These are phyloP conservation scores for Penicillium taxi DNA, from an alignment of 495 filamentous ascomycete genomes.

Conservation along the genomic window DNA sequence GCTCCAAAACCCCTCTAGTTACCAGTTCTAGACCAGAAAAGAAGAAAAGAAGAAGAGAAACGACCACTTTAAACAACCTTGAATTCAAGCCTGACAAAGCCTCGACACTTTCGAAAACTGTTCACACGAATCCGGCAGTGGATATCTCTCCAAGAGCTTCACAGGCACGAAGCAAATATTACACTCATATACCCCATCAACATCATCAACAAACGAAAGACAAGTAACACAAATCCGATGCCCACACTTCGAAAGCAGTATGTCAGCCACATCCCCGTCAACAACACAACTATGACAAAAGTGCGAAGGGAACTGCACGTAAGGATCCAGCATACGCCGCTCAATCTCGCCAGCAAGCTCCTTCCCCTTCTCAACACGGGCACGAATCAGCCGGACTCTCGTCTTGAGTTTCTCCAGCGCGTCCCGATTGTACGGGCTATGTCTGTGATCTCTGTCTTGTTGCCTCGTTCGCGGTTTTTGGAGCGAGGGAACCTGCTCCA, in stretches of 20 bases:
- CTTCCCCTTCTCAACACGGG: conserved; percentile 23
- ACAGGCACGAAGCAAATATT: conserved; percentile 19
- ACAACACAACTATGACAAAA: conserved; percentile 23
- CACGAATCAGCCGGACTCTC: conserved; percentile 14
- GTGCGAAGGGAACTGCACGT: conserved; percentile 14
- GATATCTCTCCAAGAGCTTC: conserved; percentile 10
- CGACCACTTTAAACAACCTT: neutral
- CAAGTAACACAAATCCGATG: conserved; percentile 22
- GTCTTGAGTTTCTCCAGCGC: conserved; percentile 4
- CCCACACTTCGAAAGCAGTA: conserved; percentile 19
- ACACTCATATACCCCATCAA: conserved; percentile 16
- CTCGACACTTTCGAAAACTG: conserved; percentile 2
- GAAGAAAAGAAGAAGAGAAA: neutral
- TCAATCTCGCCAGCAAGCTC: conserved; percentile 22
- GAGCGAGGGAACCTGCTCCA: conserved; percentile 15
- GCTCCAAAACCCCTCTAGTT: too few species aligned
- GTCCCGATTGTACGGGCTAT: neutral
- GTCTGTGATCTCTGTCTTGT: conserved; percentile 1
- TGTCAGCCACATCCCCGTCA: conserved; percentile 11
- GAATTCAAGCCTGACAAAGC: neutral
- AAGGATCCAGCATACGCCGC: conserved; percentile 13
- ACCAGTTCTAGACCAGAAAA: too few species aligned
- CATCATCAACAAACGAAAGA: conserved; percentile 13
- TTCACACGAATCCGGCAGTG: conserved; percentile 6
- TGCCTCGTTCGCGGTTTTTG: conserved; percentile 5